These are phyloP conservation scores for Penicillium sp. DNA, from an alignment of 2,329 filamentous ascomycete species.

Conservation along the genomic window DNA sequence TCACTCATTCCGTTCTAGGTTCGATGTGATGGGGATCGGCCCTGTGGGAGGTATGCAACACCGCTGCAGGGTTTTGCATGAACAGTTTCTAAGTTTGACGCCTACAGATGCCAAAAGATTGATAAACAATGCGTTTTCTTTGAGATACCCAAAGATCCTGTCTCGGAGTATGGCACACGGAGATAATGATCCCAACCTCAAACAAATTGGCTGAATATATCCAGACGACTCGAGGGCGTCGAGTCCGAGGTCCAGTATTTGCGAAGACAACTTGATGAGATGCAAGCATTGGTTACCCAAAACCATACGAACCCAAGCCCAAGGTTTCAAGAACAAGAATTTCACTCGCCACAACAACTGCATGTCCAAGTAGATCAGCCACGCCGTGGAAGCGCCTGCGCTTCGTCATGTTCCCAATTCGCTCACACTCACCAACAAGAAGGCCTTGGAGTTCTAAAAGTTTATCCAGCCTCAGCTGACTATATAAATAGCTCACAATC, in stretches of 20 bases:
- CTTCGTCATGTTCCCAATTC: constrained; percentile 7
- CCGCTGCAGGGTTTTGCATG: not conserved
- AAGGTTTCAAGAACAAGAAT: not conserved
- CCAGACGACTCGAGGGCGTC: constrained; percentile 34
- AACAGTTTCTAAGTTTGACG: not conserved
- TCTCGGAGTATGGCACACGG: constrained; percentile 23
- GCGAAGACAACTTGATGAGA: constrained; percentile 28
- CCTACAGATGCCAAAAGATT: constrained; percentile 31
- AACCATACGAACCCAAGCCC: not conserved
- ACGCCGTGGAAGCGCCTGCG: constrained; percentile 3
- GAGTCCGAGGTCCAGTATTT: constrained; percentile 34
- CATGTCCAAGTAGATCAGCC: not conserved
- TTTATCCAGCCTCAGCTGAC: not conserved
- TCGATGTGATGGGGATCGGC: constrained; percentile 38
- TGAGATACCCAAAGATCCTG: constrained; percentile 34
- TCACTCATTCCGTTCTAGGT: constrained; percentile 23
- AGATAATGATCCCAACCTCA: not conserved
- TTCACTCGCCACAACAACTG: constrained; percentile 1
- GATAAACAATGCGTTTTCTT: constrained; percentile 40
- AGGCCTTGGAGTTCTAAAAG: not conserved
- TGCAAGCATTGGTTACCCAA: constrained; percentile 21
- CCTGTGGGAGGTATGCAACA: constrained; percentile 34
- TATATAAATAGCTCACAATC: constrained; percentile 1
- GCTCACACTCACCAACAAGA: not conserved
- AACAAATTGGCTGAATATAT: not conserved